A percentile compares a stretch with the other conserved stretches of the same genome.
These are phyloP conservation scores for Amylocystis lapponica DNA, from an alignment of 768 basidiomycete species.

Conservation along the genomic window DNA sequence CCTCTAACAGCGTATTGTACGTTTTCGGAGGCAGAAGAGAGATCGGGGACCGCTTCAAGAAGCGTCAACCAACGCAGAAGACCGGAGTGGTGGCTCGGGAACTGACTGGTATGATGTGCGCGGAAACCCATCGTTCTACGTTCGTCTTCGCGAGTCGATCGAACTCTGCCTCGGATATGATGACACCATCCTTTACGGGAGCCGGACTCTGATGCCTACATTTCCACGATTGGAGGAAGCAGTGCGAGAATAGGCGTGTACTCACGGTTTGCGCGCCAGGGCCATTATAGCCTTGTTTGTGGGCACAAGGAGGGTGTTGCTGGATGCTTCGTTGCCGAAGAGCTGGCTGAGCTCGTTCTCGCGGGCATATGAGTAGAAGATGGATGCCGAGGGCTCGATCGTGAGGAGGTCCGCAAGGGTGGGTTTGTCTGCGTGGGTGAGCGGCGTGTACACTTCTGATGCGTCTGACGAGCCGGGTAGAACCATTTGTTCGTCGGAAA, in stretches of 20 bases:
- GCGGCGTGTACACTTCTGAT: constrained; percentile 25
- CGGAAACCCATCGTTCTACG: constrained; percentile 75
- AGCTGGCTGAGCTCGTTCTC: constrained; percentile 56
- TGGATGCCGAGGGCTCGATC: constrained; percentile 67
- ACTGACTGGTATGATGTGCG: constrained; percentile 78
- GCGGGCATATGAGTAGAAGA: constrained; percentile 80
- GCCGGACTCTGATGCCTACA: constrained; percentile 56
- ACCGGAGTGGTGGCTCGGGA: not conserved
- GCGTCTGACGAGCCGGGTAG: constrained; percentile 12
- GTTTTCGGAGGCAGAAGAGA: constrained; percentile 34
- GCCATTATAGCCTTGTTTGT: constrained; percentile 88
- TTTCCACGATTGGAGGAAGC: not conserved
- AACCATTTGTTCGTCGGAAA: constrained; percentile 24
- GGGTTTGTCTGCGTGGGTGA: constrained; percentile 41
- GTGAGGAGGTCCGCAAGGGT: constrained; percentile 74
- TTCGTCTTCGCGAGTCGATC: constrained; percentile 56
- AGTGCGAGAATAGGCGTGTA: constrained; percentile 10
- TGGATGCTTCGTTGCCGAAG: constrained; percentile 30
- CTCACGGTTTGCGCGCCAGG: constrained; percentile 76
- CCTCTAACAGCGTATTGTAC: constrained; percentile 55
- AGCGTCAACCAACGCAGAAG: not conserved
- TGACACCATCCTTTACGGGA: constrained; percentile 35
- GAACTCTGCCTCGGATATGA: constrained; percentile 63
- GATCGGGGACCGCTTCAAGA: constrained; percentile 41
- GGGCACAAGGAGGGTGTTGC: constrained; percentile 68